Base-by-base conservation (phyloP, 2,329 filamentous ascomycete genomes). In the Didymella sp. region DNA sequence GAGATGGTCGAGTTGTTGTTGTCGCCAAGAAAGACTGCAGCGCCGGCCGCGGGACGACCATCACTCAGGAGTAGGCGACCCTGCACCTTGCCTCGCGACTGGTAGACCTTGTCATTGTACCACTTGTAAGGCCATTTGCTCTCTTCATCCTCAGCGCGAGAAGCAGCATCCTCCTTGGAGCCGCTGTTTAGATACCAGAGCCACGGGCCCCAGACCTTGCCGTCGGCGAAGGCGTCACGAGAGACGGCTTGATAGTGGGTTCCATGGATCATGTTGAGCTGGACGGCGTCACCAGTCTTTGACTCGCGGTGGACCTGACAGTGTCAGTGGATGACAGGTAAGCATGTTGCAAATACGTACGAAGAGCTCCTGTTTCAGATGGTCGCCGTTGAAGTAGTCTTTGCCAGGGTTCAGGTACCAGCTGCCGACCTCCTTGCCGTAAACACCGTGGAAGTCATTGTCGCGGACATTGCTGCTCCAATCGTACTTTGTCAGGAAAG, bases 221-320 rank as follows among this genome's bases (percentile, higher is more conserved):
- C 71, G 25, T 76, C 73, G 0, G 78, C 65, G 49, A 74, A 74
- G 1, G 60, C 54, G 48, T 74, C 73, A 22, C 64, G 68, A 0
- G 70, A 68, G 2, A 66, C 43, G 27, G 72, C 71, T 49, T 74
- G 72, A 62, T 66, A 76, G 43, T 76, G 73, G 0, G 81, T 83
- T 30, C 82, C 82, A 60, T 84, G 81, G 30, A 84, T 76, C 79
- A 84, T 82, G 66, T 84, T 84, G 33, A 84, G 71, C 58, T 83
- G 80, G 2, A 84, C 81, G 1, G 77, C 76, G 56, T 84, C 82
- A 5, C 82, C 82, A 0, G 81, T 82, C 6, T 72, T 61, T 3
- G 77, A 81, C 62, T 84, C 81, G 6, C 82, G 78, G 58, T 84
- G 82, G 3, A 83, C 51, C 71, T 74, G 19, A 3, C 3, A 2